Conservation (phyloP, 78 protist species). For the Blattamonas nauphoetae region DNA sequence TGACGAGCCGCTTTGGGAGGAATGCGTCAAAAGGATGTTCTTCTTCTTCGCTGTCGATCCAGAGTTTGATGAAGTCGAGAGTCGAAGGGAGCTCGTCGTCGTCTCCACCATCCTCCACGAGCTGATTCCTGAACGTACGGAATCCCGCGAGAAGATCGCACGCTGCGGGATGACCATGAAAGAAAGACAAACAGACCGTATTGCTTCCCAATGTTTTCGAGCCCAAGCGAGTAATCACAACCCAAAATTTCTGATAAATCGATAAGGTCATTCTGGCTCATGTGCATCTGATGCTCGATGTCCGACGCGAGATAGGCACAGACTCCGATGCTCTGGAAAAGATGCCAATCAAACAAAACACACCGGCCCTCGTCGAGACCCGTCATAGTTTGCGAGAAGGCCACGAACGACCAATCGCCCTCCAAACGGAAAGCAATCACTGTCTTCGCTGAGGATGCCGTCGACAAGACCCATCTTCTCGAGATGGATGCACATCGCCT, state of each 20-base stretch:
- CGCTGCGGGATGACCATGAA: too few species aligned
- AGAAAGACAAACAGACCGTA: background rate
- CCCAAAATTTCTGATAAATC: background rate
- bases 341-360: background rate
- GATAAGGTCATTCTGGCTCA: background rate
- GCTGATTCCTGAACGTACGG: too few species aligned
- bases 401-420: background rate
- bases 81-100: too few species aligned
- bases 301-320: background rate
- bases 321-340: background rate
- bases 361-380: background rate
- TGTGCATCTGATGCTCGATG: background rate
- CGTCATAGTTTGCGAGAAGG: background rate
- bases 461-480: background rate
- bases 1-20: too few species aligned
- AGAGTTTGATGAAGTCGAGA: too few species aligned
- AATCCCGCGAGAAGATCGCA: too few species aligned
- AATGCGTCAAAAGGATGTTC: too few species aligned
- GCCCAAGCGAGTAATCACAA: background rate
- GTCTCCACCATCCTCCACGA: too few species aligned
- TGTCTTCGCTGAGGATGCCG: background rate
- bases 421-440: conserved; percentile 5
- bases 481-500: conserved; percentile 3
- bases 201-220: background rate
- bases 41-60: too few species aligned